phyloP scores from a whole-genome alignment of 768 basidiomycete species.

The Cystofilobasidium capitatum region DNA sequence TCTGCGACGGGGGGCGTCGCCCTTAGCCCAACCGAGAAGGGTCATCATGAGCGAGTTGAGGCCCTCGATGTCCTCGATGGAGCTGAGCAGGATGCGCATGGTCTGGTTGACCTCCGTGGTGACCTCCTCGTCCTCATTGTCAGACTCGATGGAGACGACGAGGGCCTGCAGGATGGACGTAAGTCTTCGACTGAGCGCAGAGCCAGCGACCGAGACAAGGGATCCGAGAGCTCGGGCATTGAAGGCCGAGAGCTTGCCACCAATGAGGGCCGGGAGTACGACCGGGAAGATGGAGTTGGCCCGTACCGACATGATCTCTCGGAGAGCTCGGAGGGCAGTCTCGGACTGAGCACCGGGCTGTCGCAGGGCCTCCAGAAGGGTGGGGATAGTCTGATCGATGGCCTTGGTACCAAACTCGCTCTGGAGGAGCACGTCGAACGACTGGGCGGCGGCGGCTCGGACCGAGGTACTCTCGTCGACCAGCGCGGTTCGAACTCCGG shows the following conservation, averaged over 20 bases:
- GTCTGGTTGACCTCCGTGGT: slow-evolving; percentile 63
- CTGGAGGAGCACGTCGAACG: slow-evolving; percentile 87
- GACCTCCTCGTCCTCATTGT: slow-evolving; percentile 57
- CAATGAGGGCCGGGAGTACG: slow-evolving; percentile 82
- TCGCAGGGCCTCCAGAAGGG: slow-evolving; percentile 79
- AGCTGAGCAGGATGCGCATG: slow-evolving; percentile 59
- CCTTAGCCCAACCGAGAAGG: slow-evolving; percentile 81
- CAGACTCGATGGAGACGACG: slow-evolving; percentile 59
- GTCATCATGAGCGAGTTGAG: slow-evolving; percentile 80
- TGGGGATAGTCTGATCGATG: slow-evolving; percentile 94
- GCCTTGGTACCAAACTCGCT: slow-evolving; percentile 70
- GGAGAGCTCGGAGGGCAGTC: slow-evolving; percentile 83
- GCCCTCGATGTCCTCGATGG: slow-evolving; percentile 76
- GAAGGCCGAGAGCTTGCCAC: slow-evolving; percentile 85
- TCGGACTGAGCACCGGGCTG: slow-evolving; percentile 90
- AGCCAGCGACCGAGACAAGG: slow-evolving; percentile 86
- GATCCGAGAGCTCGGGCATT: slow-evolving; percentile 84
- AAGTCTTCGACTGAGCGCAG: slow-evolving; percentile 73
- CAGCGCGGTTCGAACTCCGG: slow-evolving; percentile 68
- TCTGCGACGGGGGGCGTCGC: slow-evolving; percentile 58
- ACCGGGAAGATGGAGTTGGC: slow-evolving; percentile 95
- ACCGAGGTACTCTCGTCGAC: slow-evolving; percentile 82
- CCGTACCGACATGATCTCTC: slow-evolving; percentile 90
- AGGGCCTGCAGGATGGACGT: slow-evolving; percentile 68
- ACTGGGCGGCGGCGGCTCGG: slow-evolving; percentile 75